Conservation (phyloP, 73 alveolate species). For the Loxodes magnus region DNA sequence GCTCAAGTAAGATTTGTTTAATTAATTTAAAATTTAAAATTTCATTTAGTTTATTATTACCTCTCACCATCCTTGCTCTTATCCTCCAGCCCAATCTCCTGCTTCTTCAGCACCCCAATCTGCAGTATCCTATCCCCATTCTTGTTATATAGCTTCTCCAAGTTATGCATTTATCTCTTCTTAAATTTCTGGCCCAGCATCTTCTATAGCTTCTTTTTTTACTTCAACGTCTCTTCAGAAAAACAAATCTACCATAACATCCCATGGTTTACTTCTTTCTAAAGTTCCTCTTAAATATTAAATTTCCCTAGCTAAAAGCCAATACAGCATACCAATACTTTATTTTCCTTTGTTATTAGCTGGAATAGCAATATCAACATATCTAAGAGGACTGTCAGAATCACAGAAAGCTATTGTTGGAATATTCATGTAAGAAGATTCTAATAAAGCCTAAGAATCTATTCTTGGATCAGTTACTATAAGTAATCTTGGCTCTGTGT, state of each 20-base stretch:
- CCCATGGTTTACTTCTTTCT: slow-evolving; percentile 42
- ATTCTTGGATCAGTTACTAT: no score
- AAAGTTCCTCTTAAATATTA: slow-evolving; percentile 55
- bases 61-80: no score
- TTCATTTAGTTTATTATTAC: no score
- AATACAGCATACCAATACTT: slow-evolving; percentile 69
- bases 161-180: no score
- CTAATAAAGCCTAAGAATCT: slow-evolving; percentile 42
- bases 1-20: no score
- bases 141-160: no score
- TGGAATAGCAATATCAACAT: slow-evolving; percentile 85
- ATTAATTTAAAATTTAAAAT: no score
- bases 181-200: slow-evolving; percentile 19
- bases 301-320: slow-evolving; percentile 68
- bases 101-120: no score
- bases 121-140: no score
- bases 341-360: slow-evolving; percentile 62
- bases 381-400: slow-evolving; percentile 61
- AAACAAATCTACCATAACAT: slow-evolving; percentile 56
- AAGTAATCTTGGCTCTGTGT: slow-evolving; percentile 55
- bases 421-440: no score
- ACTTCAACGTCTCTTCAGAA: slow-evolving; percentile 43
- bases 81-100: no score
- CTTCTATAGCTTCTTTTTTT: slow-evolving; percentile 30
- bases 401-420: slow-evolving; percentile 77